A percentile compares a stretch with the other conserved stretches of the same genome.
These are phyloP conservation scores for Pistacia vera DNA, from an alignment of 345 rosid genomes.

Conservation along the genomic window DNA sequence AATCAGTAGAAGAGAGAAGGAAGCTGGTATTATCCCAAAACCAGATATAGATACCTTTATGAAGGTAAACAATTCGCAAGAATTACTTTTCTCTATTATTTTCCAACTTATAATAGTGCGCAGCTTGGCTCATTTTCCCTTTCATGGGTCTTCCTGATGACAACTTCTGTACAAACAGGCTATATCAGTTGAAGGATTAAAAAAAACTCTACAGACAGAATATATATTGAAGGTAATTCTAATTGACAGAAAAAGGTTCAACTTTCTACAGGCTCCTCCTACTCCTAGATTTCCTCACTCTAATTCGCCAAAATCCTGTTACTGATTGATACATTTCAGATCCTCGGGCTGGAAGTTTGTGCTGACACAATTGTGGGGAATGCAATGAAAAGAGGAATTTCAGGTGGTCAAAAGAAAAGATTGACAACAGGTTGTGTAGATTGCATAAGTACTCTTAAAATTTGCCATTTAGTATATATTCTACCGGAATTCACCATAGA, in stretches of 20 bases:
- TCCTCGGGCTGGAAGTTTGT: slow-evolving; percentile 69
- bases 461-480: too few relatives aligned
- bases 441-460: too few relatives aligned
- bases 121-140: background rate
- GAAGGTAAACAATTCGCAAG: slow-evolving; percentile 37
- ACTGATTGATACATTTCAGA: slow-evolving; percentile 29
- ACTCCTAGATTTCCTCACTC: too few relatives aligned
- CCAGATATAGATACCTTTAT: slow-evolving; percentile 53
- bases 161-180: slow-evolving; percentile 35
- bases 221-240: slow-evolving; percentile 49
- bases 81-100: background rate
- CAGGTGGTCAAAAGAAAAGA: slow-evolving; percentile 57
- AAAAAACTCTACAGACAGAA: slow-evolving; percentile 53
- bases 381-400: slow-evolving; percentile 68
- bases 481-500: background rate
- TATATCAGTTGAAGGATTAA: slow-evolving; percentile 44
- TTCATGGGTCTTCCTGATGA: background rate
- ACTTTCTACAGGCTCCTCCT: too few relatives aligned
- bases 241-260: too few relatives aligned
- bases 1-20: slow-evolving; percentile 48
- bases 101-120: background rate
- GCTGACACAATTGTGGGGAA: slow-evolving; percentile 72
- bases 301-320: background rate
- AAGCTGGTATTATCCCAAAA: slow-evolving; percentile 45
- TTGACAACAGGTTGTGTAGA: slow-evolving; percentile 43